A percentile compares a stretch with the other conserved stretches of the same genome.
Evolutionary conservation across 441 rosid species (phyloP).

Genomic region (Gossypium armourianum): DNA sequence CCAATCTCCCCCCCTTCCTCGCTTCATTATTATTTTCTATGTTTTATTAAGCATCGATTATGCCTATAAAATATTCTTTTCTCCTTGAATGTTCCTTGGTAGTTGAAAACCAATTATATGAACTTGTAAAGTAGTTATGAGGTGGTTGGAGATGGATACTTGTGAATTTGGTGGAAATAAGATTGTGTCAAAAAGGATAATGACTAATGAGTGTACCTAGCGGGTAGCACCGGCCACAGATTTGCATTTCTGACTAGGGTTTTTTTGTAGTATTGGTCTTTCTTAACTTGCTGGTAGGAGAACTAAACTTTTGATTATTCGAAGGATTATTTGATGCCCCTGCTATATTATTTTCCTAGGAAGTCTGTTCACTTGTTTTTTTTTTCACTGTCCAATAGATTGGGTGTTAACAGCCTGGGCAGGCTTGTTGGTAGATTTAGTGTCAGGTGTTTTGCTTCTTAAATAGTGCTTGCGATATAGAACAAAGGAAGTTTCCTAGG

Average conservation of each 20-base stretch:
- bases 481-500: background rate
- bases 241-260: background rate
- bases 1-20: slow-evolving; percentile 3
- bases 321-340: too few species aligned
- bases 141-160: background rate
- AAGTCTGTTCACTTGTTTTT: background rate
- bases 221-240: background rate
- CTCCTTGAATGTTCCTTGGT: background rate
- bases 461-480: background rate
- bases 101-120: background rate
- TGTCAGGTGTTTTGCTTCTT: background rate
- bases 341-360: background rate
- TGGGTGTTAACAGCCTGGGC: background rate
- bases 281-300: background rate
- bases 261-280: background rate
- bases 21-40: background rate
- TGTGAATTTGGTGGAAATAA: background rate
- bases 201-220: background rate
- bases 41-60: background rate
- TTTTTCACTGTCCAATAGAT: background rate
- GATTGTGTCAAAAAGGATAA: background rate
- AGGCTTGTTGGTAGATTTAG: background rate
- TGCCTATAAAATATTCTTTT: background rate
- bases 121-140: background rate
- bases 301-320: background rate